phyloP scores from a whole-genome alignment of 2,329 filamentous ascomycete species.

The Pseudocercospora crystallina region DNA sequence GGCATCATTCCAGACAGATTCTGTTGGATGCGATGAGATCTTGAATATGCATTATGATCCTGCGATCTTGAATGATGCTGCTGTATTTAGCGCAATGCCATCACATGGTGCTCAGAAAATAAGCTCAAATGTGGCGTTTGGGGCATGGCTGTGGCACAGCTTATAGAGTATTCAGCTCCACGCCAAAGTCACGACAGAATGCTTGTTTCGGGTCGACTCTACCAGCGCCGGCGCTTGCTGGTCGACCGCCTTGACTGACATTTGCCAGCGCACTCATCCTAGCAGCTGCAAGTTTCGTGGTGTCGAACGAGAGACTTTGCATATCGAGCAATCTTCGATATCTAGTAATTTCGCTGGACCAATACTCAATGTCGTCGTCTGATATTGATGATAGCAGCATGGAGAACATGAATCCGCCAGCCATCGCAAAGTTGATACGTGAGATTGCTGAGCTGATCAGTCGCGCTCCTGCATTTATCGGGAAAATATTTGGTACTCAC shows the following conservation, averaged over 20 bases:
- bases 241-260: slow-evolving; percentile 12
- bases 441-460: slow-evolving; percentile 6
- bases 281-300: slow-evolving; percentile 21
- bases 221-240: slow-evolving; percentile 5
- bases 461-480: slow-evolving; percentile 1
- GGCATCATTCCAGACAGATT: too few relatives aligned
- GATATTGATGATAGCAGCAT: slow-evolving; percentile 23
- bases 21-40: too few relatives aligned
- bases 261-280: slow-evolving; percentile 23
- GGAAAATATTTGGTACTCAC: slow-evolving; percentile 22
- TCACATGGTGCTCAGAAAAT: not conserved
- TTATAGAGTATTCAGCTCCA: slow-evolving; percentile 21
- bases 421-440: slow-evolving; percentile 25
- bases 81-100: too few relatives aligned
- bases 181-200: slow-evolving; percentile 26
- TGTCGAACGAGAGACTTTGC: slow-evolving; percentile 26
- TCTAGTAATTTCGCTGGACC: slow-evolving; percentile 23
- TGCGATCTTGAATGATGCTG: too few relatives aligned
- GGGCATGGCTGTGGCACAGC: too few relatives aligned
- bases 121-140: not conserved
- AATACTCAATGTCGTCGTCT: slow-evolving; percentile 23
- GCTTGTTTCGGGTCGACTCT: slow-evolving; percentile 20
- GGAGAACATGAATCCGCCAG: slow-evolving; percentile 24
- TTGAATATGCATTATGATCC: too few relatives aligned
- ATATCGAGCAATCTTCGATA: slow-evolving; percentile 25